phyloP scores from a whole-genome alignment of 1,284 basidiomycete species.

The Puccinia triticina region DNA sequence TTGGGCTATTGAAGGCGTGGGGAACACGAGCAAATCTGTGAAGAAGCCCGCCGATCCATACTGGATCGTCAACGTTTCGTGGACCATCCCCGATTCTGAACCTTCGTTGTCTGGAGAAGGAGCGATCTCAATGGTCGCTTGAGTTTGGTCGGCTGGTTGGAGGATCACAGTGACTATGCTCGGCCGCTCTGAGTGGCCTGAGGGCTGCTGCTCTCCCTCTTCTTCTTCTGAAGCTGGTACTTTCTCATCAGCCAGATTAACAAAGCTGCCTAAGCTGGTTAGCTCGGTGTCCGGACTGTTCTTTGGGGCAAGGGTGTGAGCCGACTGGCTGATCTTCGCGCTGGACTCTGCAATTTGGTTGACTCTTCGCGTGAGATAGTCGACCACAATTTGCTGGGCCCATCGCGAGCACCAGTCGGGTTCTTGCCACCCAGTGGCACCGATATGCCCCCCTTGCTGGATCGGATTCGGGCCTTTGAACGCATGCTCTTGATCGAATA shows the following conservation, averaged over 20 bases:
- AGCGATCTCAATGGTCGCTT: slow-evolving; percentile 55
- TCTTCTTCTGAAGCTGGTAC: slow-evolving; percentile 60
- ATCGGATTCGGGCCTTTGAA: slow-evolving; percentile 46
- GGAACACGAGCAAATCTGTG: slow-evolving; percentile 64
- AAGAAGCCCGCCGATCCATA: slow-evolving; percentile 68
- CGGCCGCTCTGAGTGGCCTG: slow-evolving; percentile 55
- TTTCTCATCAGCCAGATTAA: slow-evolving; percentile 62
- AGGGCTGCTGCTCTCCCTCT: slow-evolving; percentile 59
- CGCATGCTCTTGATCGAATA: slow-evolving; percentile 52
- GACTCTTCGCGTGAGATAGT: slow-evolving; percentile 27
- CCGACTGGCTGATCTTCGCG: slow-evolving; percentile 34
- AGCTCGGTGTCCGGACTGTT: slow-evolving; percentile 14
- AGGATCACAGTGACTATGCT: slow-evolving; percentile 61
- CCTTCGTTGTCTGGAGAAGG: neutral
- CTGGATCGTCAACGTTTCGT: slow-evolving; percentile 62
- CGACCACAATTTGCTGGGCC: slow-evolving; percentile 5
- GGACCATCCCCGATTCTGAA: slow-evolving; percentile 33
- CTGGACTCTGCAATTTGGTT: neutral
- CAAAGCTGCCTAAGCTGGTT: slow-evolving; percentile 62
- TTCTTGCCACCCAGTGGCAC: slow-evolving; percentile 24
- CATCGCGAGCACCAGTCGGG: neutral
- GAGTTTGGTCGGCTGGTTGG: slow-evolving; percentile 61
- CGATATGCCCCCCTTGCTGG: neutral
- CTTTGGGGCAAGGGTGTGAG: slow-evolving; percentile 53
- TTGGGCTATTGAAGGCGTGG: slow-evolving; percentile 63